Evolutionary conservation across 2,329 filamentous ascomycete genomes (phyloP).

Genomic region (Neoarthrinium moseri): DNA sequence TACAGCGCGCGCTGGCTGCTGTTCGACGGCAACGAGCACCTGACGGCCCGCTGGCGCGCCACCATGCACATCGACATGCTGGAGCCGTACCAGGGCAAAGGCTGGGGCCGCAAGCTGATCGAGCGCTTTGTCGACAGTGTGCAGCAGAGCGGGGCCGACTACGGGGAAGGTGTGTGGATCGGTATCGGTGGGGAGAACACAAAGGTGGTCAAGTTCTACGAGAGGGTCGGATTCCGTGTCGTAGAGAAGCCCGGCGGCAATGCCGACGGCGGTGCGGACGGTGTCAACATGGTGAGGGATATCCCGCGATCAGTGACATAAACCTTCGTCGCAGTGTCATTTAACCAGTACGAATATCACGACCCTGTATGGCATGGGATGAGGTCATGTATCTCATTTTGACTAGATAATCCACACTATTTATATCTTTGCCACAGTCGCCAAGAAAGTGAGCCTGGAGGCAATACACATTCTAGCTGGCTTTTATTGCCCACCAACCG

Average conservation of each 20-base stretch:
- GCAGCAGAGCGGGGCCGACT: conserved; percentile 18
- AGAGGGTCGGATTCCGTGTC: conserved; percentile 43
- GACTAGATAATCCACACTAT: not conserved
- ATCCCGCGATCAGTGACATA: conserved; percentile 15
- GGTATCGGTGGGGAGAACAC: conserved; percentile 44
- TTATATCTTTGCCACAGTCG: not conserved
- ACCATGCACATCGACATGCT: conserved; percentile 52
- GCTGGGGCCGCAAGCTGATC: conserved; percentile 43
- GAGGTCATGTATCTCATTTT: no score
- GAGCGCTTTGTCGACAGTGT: conserved; percentile 40
- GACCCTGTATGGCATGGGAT: no score
- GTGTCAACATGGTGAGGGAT: conserved; percentile 42
- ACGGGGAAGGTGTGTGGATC: conserved; percentile 39
- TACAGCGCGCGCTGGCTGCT: conserved; percentile 40
- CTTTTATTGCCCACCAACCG: not conserved
- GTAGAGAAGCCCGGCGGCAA: conserved; percentile 21
- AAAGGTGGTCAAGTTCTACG: conserved; percentile 48
- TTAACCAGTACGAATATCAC: no score
- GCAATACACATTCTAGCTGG: conserved; percentile 4
- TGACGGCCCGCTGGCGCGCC: conserved; percentile 33
- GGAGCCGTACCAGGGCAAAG: conserved; percentile 36
- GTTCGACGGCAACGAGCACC: conserved; percentile 32
- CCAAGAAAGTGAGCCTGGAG: not conserved
- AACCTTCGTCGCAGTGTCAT: no score
- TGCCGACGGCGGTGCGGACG: conserved; percentile 28